Evolutionary conservation across 768 basidiomycete genomes (phyloP).

Genomic region (Kwoniella europaea): DNA sequence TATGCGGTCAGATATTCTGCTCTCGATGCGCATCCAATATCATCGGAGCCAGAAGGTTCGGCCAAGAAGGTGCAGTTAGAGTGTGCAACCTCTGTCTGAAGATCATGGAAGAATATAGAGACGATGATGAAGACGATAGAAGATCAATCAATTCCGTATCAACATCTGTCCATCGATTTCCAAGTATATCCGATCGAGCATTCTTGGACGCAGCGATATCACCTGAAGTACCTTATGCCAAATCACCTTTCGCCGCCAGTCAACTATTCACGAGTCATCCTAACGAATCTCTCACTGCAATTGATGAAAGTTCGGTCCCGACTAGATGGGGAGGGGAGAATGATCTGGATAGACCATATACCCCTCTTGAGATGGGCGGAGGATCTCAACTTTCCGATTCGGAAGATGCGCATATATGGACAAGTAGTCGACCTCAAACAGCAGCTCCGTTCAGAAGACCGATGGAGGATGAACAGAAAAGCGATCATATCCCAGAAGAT

Average conservation of each 20-base stretch:
- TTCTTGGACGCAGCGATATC: constrained; percentile 68
- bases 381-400: constrained; percentile 39
- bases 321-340: constrained; percentile 24
- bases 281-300: constrained; percentile 45
- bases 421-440: constrained; percentile 39
- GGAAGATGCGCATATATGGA: constrained; percentile 43
- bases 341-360: constrained; percentile 31
- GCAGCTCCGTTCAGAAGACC: constrained; percentile 59
- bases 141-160: constrained; percentile 77
- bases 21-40: constrained; percentile 95
- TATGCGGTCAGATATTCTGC: constrained; percentile 99
- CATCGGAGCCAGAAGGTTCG: constrained; percentile 90
- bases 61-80: constrained; percentile 91
- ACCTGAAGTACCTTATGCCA: constrained; percentile 65
- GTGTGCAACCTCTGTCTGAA: constrained; percentile 96
- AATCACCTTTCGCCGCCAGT: constrained; percentile 86
- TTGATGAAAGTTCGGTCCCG: constrained; percentile 40
- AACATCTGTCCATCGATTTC: constrained; percentile 66
- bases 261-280: constrained; percentile 70
- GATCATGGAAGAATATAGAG: constrained; percentile 83
- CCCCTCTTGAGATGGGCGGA: constrained; percentile 28
- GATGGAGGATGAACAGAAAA: constrained; percentile 57
- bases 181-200: constrained; percentile 55
- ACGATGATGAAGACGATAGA: constrained; percentile 89
- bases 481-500: constrained; percentile 17